Percentiles rank a stretch among this genome's conserved stretches.
Evolutionary conservation across 2,329 filamentous ascomycete genomes (phyloP).

Genomic region (Pezicula carpinea): DNA sequence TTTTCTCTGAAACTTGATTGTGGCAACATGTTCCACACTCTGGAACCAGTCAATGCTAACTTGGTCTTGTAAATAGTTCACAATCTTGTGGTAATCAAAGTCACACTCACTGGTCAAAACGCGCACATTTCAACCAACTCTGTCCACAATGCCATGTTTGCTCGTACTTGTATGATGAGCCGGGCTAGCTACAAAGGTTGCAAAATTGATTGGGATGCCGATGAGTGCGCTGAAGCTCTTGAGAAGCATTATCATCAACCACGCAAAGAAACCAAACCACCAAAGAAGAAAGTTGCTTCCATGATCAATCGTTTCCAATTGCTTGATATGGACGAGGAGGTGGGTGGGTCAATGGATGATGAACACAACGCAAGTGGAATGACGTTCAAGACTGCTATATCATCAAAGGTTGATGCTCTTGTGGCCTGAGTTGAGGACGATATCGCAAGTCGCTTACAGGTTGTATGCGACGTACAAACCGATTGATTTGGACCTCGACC

Average conservation of each 20-base stretch:
- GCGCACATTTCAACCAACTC: conserved; percentile 73
- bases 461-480: too few relatives aligned
- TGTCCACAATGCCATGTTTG: conserved; percentile 69
- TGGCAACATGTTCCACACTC: too few relatives aligned
- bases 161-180: conserved; percentile 73
- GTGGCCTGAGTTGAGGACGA: background rate
- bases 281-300: conserved; percentile 34
- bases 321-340: conserved; percentile 45
- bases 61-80: too few relatives aligned
- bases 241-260: conserved; percentile 18
- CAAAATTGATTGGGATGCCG: conserved; percentile 65
- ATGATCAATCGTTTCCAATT: conserved; percentile 58
- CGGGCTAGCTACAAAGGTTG: conserved; percentile 58
- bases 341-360: conserved; percentile 22
- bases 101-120: conserved; percentile 54
- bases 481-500: too few relatives aligned
- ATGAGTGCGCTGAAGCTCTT: conserved; percentile 58
- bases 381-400: conserved; percentile 7
- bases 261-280: conserved; percentile 22
- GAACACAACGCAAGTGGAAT: conserved; percentile 13
- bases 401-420: conserved; percentile 4
- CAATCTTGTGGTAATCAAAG: conserved; percentile 65
- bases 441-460: too few relatives aligned
- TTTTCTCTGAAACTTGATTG: too few relatives aligned
- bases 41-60: too few relatives aligned